Conservation (phyloP, 352 stramenopile species). For the Halophytophthora polymorphica region DNA sequence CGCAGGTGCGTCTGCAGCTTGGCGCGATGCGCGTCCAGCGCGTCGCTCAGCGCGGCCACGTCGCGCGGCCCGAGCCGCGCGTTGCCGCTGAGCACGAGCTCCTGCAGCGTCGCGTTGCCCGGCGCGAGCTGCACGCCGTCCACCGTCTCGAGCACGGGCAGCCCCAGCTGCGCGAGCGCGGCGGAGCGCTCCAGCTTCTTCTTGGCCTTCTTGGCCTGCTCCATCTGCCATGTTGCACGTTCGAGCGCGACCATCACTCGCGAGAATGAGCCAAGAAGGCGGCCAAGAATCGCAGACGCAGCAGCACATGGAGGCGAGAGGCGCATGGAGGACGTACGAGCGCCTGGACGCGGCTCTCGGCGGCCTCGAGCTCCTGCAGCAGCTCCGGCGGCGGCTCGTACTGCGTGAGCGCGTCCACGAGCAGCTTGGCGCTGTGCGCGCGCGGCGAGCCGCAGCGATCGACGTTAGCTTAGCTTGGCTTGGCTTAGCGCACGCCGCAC, state of each 20-base stretch:
- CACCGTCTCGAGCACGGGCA: conserved; percentile 53
- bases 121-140: conserved; percentile 52
- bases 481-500: neutral
- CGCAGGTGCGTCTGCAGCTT: conserved; percentile 51
- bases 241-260: no score
- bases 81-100: conserved; percentile 70
- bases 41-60: conserved; percentile 31
- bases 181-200: conserved; percentile 69
- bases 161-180: conserved; percentile 47
- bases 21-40: conserved; percentile 32
- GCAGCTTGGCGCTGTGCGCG: conserved; percentile 22
- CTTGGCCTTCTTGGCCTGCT: conserved; percentile 78
- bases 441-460: neutral
- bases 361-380: conserved; percentile 49
- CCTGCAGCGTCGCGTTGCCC: conserved; percentile 56
- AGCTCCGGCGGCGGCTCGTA: conserved; percentile 53
- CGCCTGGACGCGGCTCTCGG: conserved; percentile 64
- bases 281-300: no score
- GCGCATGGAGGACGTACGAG: conserved; percentile 28
- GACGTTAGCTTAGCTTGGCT: neutral
- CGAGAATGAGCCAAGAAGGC: no score
- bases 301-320: no score
- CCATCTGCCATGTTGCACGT: conserved; percentile 31
- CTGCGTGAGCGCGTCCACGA: conserved; percentile 43
- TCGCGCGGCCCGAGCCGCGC: conserved; percentile 30